Conservation (phyloP, 768 basidiomycete species). For the Suillus luteus region DNA sequence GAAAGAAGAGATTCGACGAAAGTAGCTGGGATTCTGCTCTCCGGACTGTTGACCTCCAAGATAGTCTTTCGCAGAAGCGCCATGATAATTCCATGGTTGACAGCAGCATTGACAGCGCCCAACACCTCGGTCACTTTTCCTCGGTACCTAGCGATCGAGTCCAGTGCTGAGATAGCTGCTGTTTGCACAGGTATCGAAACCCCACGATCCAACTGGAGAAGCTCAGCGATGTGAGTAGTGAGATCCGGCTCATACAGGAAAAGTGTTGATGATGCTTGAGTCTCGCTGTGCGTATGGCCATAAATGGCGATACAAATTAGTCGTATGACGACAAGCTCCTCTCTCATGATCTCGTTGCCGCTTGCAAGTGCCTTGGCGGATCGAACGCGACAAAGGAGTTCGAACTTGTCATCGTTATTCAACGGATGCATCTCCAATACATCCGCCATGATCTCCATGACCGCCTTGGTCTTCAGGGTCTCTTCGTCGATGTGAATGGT, state of each 20-base stretch:
- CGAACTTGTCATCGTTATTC: slow-evolving; percentile 83
- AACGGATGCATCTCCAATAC: slow-evolving; percentile 65
- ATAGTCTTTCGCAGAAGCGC: slow-evolving; percentile 83
- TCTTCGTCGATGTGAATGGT: slow-evolving; percentile 64
- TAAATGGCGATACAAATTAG: slow-evolving; percentile 90
- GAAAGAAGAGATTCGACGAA: slow-evolving; percentile 84
- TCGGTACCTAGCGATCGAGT: slow-evolving; percentile 86
- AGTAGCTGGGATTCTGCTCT: slow-evolving; percentile 67
- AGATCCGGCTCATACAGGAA: slow-evolving; percentile 97
- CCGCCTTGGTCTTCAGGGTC: slow-evolving; percentile 57
- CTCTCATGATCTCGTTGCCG: slow-evolving; percentile 61
- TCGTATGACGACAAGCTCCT: slow-evolving; percentile 79
- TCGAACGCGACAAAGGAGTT: slow-evolving; percentile 84
- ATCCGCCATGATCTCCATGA: slow-evolving; percentile 80
- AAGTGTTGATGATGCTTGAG: slow-evolving; percentile 73
- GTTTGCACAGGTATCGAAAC: slow-evolving; percentile 77
- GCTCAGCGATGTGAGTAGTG: slow-evolving; percentile 83
- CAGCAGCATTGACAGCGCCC: slow-evolving; percentile 89
- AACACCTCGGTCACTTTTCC: slow-evolving; percentile 84
- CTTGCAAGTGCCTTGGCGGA: slow-evolving; percentile 68
- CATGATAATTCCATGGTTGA: slow-evolving; percentile 95
- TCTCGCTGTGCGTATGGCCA: slow-evolving; percentile 83
- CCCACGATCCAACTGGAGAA: slow-evolving; percentile 78
- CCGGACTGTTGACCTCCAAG: slow-evolving; percentile 64
- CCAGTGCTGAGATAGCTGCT: slow-evolving; percentile 85